Evolutionary conservation across 2,329 filamentous ascomycete species (phyloP).

Genomic region (Trichoderma atrobrunneum): DNA sequence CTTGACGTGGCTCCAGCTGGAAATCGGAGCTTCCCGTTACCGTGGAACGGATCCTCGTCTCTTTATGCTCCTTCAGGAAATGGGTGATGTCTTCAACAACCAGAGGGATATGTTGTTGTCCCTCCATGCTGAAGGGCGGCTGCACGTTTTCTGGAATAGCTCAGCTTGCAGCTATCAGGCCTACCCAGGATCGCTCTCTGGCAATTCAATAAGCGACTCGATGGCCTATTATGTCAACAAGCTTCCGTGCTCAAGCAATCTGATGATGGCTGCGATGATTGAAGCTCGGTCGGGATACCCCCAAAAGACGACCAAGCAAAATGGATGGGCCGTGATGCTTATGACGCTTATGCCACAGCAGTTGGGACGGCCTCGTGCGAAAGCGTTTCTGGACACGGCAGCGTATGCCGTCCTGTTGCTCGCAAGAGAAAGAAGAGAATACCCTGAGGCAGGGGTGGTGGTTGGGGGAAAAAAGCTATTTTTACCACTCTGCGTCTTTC

Average conservation of each 20-base stretch:
- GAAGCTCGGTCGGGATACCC: not conserved
- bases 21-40: not conserved
- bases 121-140: not conserved
- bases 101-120: not conserved
- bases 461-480: not conserved
- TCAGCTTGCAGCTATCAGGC: not conserved
- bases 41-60: not conserved
- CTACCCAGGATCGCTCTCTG: not conserved
- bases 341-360: not conserved
- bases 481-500: not conserved
- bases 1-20: not conserved
- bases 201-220: not conserved
- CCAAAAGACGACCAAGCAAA: not conserved
- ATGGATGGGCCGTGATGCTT: not conserved
- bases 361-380: not conserved
- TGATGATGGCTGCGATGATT: not conserved
- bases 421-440: not conserved
- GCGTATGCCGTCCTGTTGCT: not conserved
- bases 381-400: not conserved
- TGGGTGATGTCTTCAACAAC: not conserved
- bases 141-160: not conserved
- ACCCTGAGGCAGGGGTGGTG: not conserved
- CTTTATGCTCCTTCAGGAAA: not conserved
- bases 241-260: not conserved
- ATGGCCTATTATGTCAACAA: not conserved